phyloP scores from a whole-genome alignment of 2,329 filamentous ascomycete genomes.

The Penicillium paneum region DNA sequence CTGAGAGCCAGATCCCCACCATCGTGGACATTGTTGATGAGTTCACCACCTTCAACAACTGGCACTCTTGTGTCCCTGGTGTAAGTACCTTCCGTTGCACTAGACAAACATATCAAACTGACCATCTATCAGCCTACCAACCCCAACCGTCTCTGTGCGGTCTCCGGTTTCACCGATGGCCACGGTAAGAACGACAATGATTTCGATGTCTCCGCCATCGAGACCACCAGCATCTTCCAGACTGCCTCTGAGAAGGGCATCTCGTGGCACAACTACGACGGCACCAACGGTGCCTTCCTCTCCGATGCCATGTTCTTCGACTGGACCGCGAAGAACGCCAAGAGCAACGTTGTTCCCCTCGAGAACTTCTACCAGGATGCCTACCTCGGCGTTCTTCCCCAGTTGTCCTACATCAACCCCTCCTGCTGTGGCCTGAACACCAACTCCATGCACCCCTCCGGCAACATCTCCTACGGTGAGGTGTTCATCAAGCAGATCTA shows the following conservation, averaged over 20 bases:
- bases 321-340: constrained; percentile 28
- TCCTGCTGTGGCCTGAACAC: constrained; percentile 36
- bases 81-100: constrained; percentile 27
- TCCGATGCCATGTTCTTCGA: constrained; percentile 31
- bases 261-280: constrained; percentile 34
- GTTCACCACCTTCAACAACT: constrained; percentile 44
- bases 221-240: constrained; percentile 41
- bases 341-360: constrained; percentile 27
- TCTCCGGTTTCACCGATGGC: constrained; percentile 28
- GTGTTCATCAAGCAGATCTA: constrained; percentile 39
- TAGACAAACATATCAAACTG: constrained; percentile 1
- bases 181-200: constrained; percentile 29
- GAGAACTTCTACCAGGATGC: constrained; percentile 36
- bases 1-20: constrained; percentile 40
- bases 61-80: constrained; percentile 42
- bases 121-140: constrained; percentile 36
- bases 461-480: constrained; percentile 37
- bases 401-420: constrained; percentile 36
- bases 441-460: constrained; percentile 29
- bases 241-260: constrained; percentile 26
- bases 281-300: constrained; percentile 29
- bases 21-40: constrained; percentile 39
- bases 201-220: constrained; percentile 28
- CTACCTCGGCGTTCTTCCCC: constrained; percentile 28
- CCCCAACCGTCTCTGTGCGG: constrained; percentile 39